Conservation (phyloP, 164 flowering plant genomes). For the Tinospora cordifolia region DNA sequence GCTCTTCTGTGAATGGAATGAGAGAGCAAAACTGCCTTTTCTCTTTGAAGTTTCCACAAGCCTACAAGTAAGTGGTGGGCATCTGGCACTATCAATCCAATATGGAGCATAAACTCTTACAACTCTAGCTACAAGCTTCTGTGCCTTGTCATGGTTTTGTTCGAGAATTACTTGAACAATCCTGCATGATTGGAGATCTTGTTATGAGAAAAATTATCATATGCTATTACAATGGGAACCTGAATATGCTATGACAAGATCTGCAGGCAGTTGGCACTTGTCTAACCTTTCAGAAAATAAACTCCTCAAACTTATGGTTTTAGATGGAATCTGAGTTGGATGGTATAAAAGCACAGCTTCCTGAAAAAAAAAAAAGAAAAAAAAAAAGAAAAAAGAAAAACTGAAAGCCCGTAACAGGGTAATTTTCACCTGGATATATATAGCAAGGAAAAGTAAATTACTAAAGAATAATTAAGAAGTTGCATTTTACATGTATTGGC, state of each 20-base stretch:
- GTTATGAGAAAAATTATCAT: not conserved
- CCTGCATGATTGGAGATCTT: constrained; percentile 41
- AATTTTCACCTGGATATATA: not conserved
- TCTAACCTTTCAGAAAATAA: constrained; percentile 74
- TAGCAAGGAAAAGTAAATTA: not conserved
- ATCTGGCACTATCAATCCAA: constrained; percentile 72
- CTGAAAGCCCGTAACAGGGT: not conserved
- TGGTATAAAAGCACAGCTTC: constrained; percentile 84
- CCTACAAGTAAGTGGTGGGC: constrained; percentile 71
- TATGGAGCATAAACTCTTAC: constrained; percentile 78
- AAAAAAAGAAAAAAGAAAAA: no score
- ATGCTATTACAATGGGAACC: not conserved
- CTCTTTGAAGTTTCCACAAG: constrained; percentile 40
- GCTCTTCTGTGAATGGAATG: constrained; percentile 40
- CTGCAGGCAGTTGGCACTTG: not conserved
- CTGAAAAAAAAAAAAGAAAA: constrained; percentile 28
- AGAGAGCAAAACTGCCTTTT: constrained; percentile 27
- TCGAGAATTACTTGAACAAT: constrained; percentile 74
- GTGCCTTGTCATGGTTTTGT: constrained; percentile 49
- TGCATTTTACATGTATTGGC: constrained; percentile 56
- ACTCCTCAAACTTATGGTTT: constrained; percentile 67
- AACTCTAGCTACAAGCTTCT: constrained; percentile 34
- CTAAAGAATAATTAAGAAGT: not conserved
- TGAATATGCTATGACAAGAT: constrained; percentile 1
- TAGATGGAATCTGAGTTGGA: constrained; percentile 54